Conservation (phyloP, 768 basidiomycete genomes). For the Agaricus subrufescens region DNA sequence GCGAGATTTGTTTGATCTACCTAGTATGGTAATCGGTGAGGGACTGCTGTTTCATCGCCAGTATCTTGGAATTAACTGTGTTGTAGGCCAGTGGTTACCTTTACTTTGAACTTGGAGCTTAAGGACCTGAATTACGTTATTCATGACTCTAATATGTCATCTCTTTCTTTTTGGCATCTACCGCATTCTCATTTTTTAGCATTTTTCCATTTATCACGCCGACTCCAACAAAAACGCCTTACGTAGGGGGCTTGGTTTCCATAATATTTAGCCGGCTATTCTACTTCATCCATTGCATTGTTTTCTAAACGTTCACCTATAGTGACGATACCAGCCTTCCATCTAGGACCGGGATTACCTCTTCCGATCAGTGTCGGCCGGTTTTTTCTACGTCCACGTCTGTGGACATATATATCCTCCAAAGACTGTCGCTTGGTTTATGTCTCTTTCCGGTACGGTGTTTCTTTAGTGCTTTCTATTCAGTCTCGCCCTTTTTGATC, state of each 20-base stretch:
- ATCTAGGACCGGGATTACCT: not conserved
- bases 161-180: slow-evolving; percentile 11
- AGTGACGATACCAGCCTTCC: not conserved
- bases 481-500: not conserved
- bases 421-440: slow-evolving; percentile 4
- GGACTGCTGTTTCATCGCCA: not conserved
- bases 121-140: slow-evolving; percentile 7
- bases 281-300: slow-evolving; percentile 1
- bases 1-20: slow-evolving; percentile 87
- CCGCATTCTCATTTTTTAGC: slow-evolving; percentile 6
- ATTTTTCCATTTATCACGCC: slow-evolving; percentile 4
- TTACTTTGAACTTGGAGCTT: slow-evolving; percentile 43
- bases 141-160: slow-evolving; percentile 17
- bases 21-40: slow-evolving; percentile 83
- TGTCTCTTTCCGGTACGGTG: not conserved
- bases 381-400: not conserved
- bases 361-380: not conserved
- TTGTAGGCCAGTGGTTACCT: slow-evolving; percentile 82
- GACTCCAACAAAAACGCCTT: not conserved
- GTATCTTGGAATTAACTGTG: not conserved
- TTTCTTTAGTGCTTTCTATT: not conserved
- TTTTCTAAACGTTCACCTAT: not conserved
- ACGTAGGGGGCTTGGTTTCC: not conserved
- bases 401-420: not conserved
- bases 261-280: not conserved